A percentile compares a stretch with the other conserved stretches of the same genome.
These are phyloP conservation scores for Huiozyma sinensis DNA, from an alignment of 805 yeast species.

Conservation along the genomic window DNA sequence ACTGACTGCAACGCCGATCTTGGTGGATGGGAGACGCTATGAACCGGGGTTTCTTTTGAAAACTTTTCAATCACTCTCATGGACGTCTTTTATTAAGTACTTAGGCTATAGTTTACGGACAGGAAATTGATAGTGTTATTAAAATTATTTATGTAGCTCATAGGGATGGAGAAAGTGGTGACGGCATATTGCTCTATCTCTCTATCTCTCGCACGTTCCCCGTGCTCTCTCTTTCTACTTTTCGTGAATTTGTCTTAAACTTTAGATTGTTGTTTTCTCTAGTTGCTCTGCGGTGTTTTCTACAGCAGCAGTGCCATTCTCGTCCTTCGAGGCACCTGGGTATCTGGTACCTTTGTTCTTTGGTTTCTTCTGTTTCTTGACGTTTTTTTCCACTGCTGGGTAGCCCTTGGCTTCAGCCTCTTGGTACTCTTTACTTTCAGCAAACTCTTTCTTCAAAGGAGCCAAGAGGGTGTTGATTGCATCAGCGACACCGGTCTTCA, in stretches of 20 bases:
- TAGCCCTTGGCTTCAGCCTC: conserved; percentile 72
- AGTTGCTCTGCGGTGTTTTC: conserved; percentile 19
- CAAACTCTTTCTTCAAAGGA: conserved; percentile 70
- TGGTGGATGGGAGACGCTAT: conserved; percentile 84
- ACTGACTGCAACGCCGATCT: conserved; percentile 71
- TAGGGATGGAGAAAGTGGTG: too few species aligned
- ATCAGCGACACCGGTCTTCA: conserved; percentile 84
- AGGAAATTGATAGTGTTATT: too few species aligned
- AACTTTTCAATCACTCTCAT: neutral
- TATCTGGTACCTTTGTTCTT: conserved; percentile 85
- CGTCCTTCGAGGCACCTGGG: conserved; percentile 54
- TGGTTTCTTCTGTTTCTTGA: conserved; percentile 60
- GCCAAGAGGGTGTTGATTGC: conserved; percentile 70
- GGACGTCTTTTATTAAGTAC: neutral
- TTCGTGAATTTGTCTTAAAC: too few species aligned
- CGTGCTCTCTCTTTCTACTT: too few species aligned
- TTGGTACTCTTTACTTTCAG: conserved; percentile 55
- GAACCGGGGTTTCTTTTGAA: neutral
- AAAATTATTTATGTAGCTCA: too few species aligned
- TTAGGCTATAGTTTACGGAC: neutral
- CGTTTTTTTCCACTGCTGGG: conserved; percentile 58
- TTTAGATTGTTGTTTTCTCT: conserved; percentile 11
- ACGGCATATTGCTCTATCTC: too few species aligned
- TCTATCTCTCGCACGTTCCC: too few species aligned
- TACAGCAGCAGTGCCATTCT: conserved; percentile 11